These are phyloP conservation scores for Collybiopsis confluens DNA, from an alignment of 768 basidiomycete species.

Conservation along the genomic window DNA sequence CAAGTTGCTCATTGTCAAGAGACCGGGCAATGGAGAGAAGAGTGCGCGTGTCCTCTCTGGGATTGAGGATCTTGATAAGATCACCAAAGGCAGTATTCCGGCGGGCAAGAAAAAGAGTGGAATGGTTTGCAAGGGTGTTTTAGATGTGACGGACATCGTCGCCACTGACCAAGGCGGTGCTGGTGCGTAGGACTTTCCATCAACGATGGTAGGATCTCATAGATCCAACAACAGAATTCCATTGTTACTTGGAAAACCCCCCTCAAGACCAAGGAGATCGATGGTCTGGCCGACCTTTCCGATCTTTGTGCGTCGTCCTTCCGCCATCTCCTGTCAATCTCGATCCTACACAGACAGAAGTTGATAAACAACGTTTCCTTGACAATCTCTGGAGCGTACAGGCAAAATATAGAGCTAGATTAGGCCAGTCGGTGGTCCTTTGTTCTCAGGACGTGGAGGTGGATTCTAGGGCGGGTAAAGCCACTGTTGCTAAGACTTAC, in stretches of 20 bases:
- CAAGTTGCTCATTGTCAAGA: slow-evolving; percentile 86
- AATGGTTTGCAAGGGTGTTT: slow-evolving; percentile 78
- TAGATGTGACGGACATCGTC: slow-evolving; percentile 81
- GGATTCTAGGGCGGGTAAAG: slow-evolving; percentile 56
- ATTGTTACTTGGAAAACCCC: slow-evolving; percentile 78
- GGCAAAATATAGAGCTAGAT: slow-evolving; percentile 69
- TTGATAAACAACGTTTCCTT: slow-evolving; percentile 78
- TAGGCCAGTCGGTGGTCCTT: slow-evolving; percentile 70
- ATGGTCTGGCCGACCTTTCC: slow-evolving; percentile 86
- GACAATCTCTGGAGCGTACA: slow-evolving; percentile 89
- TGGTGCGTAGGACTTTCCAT: slow-evolving; percentile 39
- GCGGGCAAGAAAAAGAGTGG: slow-evolving; percentile 71
- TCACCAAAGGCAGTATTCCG: slow-evolving; percentile 62
- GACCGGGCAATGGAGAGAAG: slow-evolving; percentile 73
- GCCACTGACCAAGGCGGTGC: slow-evolving; percentile 83
- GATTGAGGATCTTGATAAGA: slow-evolving; percentile 72
- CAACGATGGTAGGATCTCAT: not conserved
- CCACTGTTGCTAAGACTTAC: slow-evolving; percentile 73
- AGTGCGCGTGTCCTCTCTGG: slow-evolving; percentile 69
- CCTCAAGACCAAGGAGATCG: slow-evolving; percentile 79
- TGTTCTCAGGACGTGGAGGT: slow-evolving; percentile 73
- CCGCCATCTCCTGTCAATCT: slow-evolving; percentile 65
- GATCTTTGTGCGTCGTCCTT: slow-evolving; percentile 72
- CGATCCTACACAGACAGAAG: slow-evolving; percentile 59
- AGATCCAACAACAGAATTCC: slow-evolving; percentile 54